Evolutionary conservation across 2,329 filamentous ascomycete genomes (phyloP), one percentile per base, ranked within the genome.

Genomic region (Arthrobotrys iridis): DNA sequence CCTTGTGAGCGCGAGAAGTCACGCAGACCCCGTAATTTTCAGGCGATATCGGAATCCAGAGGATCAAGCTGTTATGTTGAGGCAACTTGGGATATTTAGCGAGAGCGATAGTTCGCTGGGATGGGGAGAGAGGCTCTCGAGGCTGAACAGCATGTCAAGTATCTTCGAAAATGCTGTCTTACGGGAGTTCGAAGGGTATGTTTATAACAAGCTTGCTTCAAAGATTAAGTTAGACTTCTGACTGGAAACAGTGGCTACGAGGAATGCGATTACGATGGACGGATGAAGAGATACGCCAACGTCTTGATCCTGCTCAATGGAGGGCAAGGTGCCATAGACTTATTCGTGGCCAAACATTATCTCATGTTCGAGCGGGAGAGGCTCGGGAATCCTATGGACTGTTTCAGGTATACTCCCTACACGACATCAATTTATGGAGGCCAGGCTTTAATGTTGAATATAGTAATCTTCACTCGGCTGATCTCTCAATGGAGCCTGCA

Each of bases 81-180:
- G 91, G 15, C 94, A 97, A 79, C 83, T 99, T 70, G 87, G 88
- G 68, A 85, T 85, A 0, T 99, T 99, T 82, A 86, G 91, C 7
- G 89, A 88, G 79, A 93, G 91, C 80, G 95, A 99, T 81, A 91
- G 88, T 84, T 86, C 92, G 0, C 84, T 90, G 68, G 93, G 93
- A 1, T 93, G 91, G 85, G 82, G 84, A 52, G 85, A 88, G 78
- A 85, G 94, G 45, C 88, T 91, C 79, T 88, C 91, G 76, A 91
- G 90, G 80, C 84, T 99, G 18, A 85, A 87, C 37, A 87, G 86
- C 22, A 93, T 96, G 87, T 88, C 90, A 77, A 87, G 87, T 37
- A 89, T 95, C 72, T 99, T 99, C 79, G 94, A 98, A 83, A 93
- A 90, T 67, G 93, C 93, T 2, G 93, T 96, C 2, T 83, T 97